Evolutionary conservation across 2,329 filamentous ascomycete species (phyloP).

Genomic region (Aquanectria penicillioides): DNA sequence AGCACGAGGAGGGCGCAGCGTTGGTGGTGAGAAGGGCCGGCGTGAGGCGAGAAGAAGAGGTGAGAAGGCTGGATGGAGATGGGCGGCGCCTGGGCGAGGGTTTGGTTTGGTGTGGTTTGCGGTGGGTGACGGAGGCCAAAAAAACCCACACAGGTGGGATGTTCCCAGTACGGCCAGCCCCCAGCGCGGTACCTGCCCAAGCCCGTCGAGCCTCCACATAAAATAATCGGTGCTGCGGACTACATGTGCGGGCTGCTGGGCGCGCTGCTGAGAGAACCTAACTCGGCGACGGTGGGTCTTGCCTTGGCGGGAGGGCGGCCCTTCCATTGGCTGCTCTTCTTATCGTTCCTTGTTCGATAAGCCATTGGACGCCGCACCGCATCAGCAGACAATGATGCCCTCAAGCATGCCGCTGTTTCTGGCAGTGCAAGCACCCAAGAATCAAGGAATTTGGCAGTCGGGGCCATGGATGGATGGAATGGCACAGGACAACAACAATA

Average conservation of each 20-base stretch:
- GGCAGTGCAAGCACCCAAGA: neutral
- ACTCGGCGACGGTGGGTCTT: conserved; percentile 19
- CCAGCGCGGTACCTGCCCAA: conserved; percentile 24
- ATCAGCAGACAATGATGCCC: conserved; percentile 18
- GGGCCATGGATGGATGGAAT: neutral
- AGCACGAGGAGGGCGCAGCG: neutral
- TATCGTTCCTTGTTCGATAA: conserved; percentile 39
- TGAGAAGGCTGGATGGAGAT: conserved; percentile 23
- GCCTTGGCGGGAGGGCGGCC: conserved; percentile 26
- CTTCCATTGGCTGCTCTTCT: conserved; percentile 36
- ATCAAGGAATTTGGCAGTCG: neutral
- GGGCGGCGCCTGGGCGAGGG: conserved; percentile 8
- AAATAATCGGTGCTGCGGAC: no score
- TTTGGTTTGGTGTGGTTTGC: conserved; percentile 22
- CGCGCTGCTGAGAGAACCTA: no score
- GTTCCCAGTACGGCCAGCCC: conserved; percentile 21
- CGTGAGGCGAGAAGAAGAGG: conserved; percentile 34
- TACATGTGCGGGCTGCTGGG: no score
- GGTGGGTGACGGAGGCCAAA: conserved; percentile 31
- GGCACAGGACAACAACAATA: conserved; percentile 1
- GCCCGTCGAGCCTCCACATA: no score
- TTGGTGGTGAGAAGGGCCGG: conserved; percentile 18
- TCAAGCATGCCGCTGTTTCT: conserved; percentile 4
- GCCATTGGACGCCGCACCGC: conserved; percentile 23
- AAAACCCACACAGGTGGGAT: conserved; percentile 44